phyloP scores from a whole-genome alignment of 768 basidiomycete genomes.

The Hygrophoropsis aurantiaca region DNA sequence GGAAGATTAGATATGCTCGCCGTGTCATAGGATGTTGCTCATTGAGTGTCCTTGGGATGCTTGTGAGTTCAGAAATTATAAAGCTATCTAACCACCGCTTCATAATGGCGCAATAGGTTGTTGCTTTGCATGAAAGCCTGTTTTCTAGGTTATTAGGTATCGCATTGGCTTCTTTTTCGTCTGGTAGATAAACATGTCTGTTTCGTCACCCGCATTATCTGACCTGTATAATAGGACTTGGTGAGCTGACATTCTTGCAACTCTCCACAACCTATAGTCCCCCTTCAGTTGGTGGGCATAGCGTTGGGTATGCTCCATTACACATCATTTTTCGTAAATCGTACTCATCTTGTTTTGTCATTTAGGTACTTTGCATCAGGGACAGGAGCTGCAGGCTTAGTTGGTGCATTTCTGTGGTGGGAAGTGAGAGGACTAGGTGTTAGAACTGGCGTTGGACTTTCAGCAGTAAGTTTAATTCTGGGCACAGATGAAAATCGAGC shows the following conservation, averaged over 20 bases:
- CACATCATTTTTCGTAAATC: neutral
- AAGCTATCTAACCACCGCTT: neutral
- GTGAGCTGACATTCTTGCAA: slow-evolving; percentile 93
- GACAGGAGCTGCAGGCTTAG: slow-evolving; percentile 91
- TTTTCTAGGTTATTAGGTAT: slow-evolving; percentile 78
- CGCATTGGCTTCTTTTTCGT: slow-evolving; percentile 80
- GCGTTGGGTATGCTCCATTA: slow-evolving; percentile 63
- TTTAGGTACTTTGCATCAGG: slow-evolving; percentile 87
- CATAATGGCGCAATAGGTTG: slow-evolving; percentile 49
- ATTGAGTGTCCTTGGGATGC: slow-evolving; percentile 81
- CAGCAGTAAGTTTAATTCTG: slow-evolving; percentile 54
- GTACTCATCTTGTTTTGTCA: neutral
- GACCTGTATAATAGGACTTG: slow-evolving; percentile 59
- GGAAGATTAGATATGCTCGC: slow-evolving; percentile 76
- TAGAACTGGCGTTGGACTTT: slow-evolving; percentile 76
- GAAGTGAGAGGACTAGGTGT: slow-evolving; percentile 84
- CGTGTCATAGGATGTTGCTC: slow-evolving; percentile 75
- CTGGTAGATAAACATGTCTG: slow-evolving; percentile 56
- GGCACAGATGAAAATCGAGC: neutral
- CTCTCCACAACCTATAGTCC: slow-evolving; percentile 82
- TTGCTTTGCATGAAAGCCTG: slow-evolving; percentile 70
- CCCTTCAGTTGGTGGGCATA: slow-evolving; percentile 67
- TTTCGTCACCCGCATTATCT: too few species aligned
- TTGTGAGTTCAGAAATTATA: slow-evolving; percentile 55
- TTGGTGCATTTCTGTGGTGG: slow-evolving; percentile 96